Evolutionary conservation across 1,139 yeast species (phyloP), one percentile per base, ranked within the genome.

Genomic region (Lodderomyces margitis): DNA sequence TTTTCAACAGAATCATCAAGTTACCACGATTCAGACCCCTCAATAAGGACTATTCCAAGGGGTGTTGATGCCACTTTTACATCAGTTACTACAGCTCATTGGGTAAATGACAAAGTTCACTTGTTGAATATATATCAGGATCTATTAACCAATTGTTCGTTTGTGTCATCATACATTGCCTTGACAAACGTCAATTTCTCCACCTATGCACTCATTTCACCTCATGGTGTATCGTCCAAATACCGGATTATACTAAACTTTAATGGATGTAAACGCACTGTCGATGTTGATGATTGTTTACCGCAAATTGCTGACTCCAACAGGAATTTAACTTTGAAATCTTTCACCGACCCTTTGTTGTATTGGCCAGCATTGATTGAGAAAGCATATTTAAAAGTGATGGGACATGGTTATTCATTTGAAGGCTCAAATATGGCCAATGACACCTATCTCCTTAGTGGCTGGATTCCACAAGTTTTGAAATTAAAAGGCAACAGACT

Each of bases 361-460:
- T 54, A 67, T 5, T 83, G 89, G 87, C 92, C 92, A 0, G 86
- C 87, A 0, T 53, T 87, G 17, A 55, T 87, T 2, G 96, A 89
- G 58, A 83, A 86, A 54, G 94, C 95, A 0, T 84, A 80, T 53
- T 65, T 88, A 48, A 78, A 78, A 49, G 60, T 83, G 0, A 66
- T 74, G 65, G 84, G 85, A 1, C 57, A 66, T 15, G 84, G 87
- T 2, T 85, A 85, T 53, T 62, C 69, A n/a, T 78, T 80, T 42
- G 57, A 58, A 5, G 97, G 97, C 0, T 87, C 96, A 0, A 87
- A 88, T 56, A 80, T 87, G 57, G 86, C 88, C 1, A 67, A 75
- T n/a, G 96, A 87, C 53, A 76, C 87, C 0, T 86, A 65, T 51
- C 62, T 79, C 38, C 51, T 88, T 6, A 70, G 81, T 3, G 89